Percentiles rank a stretch among this genome's conserved stretches.
Conservation (phyloP, 2,329 filamentous ascomycete species). For the Ophiosphaerella korrae region DNA sequence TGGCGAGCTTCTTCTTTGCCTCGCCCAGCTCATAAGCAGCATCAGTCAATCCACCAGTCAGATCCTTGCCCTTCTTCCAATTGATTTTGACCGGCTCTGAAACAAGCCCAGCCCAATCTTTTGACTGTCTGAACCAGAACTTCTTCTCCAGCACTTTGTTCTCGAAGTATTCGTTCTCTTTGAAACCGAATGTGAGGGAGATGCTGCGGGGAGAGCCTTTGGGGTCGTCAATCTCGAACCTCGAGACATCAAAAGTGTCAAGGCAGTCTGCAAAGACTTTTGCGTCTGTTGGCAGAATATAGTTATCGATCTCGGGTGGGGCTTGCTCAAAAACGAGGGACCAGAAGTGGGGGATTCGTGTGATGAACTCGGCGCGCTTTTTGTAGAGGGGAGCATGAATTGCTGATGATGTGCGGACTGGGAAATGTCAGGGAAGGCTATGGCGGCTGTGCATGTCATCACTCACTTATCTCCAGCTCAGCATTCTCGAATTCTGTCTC, state of each 20-base stretch:
- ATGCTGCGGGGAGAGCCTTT: constrained; percentile 81
- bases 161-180: constrained; percentile 80
- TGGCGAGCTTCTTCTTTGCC: constrained; percentile 55
- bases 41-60: constrained; percentile 79
- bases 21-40: constrained; percentile 73
- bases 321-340: constrained; percentile 88
- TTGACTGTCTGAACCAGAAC: constrained; percentile 79
- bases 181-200: constrained; percentile 73
- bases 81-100: constrained; percentile 86
- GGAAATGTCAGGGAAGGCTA: constrained; percentile 10
- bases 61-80: constrained; percentile 77
- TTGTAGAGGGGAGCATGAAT: constrained; percentile 74
- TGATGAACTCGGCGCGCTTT: constrained; percentile 72
- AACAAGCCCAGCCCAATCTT: constrained; percentile 76
- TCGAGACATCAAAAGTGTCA: constrained; percentile 71
- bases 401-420: constrained; percentile 75
- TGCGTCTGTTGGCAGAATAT: constrained; percentile 81
- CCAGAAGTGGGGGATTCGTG: constrained; percentile 88
- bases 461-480: constrained; percentile 78
- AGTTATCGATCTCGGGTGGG: constrained; percentile 83
- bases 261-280: constrained; percentile 73
- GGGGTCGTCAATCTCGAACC: constrained; percentile 75
- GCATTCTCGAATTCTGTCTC: constrained; percentile 84
- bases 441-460: not conserved
- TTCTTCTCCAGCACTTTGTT: constrained; percentile 83